These are phyloP conservation scores for Ricinus communis DNA, from an alignment of 345 rosid genomes.

Conservation along the genomic window DNA sequence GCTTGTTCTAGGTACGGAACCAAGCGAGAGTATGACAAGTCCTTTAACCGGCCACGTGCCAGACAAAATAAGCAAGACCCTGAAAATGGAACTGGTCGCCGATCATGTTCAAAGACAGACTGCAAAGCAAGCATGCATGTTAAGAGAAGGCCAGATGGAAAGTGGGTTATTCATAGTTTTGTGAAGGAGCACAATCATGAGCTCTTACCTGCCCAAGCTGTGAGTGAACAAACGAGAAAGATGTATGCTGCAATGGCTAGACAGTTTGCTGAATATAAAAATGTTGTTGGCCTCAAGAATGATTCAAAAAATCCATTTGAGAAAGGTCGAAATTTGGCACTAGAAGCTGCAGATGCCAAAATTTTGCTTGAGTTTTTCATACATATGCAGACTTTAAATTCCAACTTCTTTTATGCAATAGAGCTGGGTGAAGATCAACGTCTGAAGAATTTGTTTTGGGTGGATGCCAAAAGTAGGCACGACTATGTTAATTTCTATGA, in stretches of 20 bases:
- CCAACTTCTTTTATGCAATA: conserved; percentile 65
- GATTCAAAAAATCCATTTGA: conserved; percentile 47
- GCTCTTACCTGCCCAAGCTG: conserved; percentile 71
- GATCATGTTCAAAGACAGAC: conserved; percentile 60
- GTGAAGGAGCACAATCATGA: conserved; percentile 69
- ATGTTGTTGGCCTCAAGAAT: conserved; percentile 47
- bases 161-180: conserved; percentile 67
- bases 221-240: conserved; percentile 68
- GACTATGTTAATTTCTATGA: conserved; percentile 58
- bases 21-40: conserved; percentile 59
- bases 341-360: conserved; percentile 55
- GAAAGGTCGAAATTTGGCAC: conserved; percentile 42
- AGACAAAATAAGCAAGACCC: conserved; percentile 60
- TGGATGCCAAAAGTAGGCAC: conserved; percentile 66
- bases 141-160: conserved; percentile 63
- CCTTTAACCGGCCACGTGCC: conserved; percentile 52
- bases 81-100: conserved; percentile 51
- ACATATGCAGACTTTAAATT: conserved; percentile 48
- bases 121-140: conserved; percentile 83
- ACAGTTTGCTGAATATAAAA: conserved; percentile 65
- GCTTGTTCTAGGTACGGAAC: conserved; percentile 76
- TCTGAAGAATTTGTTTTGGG: conserved; percentile 58
- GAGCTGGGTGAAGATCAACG: conserved; percentile 63
- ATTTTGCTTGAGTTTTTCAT: conserved; percentile 48
- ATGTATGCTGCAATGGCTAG: conserved; percentile 75